Evolutionary conservation across 768 basidiomycete species (phyloP).

Genomic region (Pleurotus cornucopiae): DNA sequence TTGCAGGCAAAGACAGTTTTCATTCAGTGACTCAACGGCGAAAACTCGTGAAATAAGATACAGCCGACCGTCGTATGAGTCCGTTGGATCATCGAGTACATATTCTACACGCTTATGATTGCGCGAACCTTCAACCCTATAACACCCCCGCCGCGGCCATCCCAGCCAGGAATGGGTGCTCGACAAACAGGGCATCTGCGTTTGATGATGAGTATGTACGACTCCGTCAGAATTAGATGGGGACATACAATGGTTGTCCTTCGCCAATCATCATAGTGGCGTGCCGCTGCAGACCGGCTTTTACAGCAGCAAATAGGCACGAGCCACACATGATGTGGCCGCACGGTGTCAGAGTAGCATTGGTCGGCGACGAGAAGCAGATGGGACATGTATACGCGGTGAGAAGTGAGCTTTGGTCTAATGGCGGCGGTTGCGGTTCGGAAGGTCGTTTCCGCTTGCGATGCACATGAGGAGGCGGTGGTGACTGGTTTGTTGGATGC

Average conservation of each 20-base stretch:
- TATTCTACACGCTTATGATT: constrained; percentile 32
- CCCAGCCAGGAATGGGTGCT: constrained; percentile 63
- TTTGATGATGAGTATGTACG: neutral
- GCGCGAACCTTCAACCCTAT: constrained; percentile 52
- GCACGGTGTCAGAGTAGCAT: constrained; percentile 76
- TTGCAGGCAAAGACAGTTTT: no score
- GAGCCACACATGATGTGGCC: constrained; percentile 77
- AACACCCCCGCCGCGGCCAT: constrained; percentile 66
- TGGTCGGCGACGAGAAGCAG: constrained; percentile 71
- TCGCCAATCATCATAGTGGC: constrained; percentile 24
- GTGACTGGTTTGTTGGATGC: neutral
- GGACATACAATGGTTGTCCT: constrained; percentile 34
- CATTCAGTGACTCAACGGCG: no score
- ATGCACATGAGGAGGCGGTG: neutral
- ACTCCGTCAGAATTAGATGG: neutral
- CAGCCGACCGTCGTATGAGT: no score
- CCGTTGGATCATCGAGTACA: neutral
- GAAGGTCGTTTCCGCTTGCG: neutral
- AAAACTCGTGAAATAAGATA: no score
- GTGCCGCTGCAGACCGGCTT: constrained; percentile 51
- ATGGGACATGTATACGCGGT: constrained; percentile 75
- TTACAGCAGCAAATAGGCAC: constrained; percentile 72
- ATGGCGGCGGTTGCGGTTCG: constrained; percentile 5
- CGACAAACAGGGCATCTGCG: constrained; percentile 68
- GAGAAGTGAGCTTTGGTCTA: constrained; percentile 30